Evolutionary conservation across 2,329 filamentous ascomycete genomes (phyloP).

Genomic region (Colletotrichum zoysiae): DNA sequence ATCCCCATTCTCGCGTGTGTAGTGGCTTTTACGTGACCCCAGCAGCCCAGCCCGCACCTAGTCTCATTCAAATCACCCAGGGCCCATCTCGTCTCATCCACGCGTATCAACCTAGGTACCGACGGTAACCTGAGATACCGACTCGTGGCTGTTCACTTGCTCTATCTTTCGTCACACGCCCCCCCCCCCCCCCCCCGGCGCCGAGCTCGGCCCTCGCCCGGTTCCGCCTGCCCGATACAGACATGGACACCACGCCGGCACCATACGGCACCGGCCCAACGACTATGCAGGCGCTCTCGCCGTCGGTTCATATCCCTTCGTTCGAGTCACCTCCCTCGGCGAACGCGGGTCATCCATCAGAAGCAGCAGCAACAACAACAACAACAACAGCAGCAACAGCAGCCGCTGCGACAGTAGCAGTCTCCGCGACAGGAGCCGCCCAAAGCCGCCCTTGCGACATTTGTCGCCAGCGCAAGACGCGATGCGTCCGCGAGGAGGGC

Average conservation of each 20-base stretch:
- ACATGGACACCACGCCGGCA: conserved; percentile 35
- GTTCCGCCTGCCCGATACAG: conserved; percentile 27
- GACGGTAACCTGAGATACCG: conserved; percentile 4
- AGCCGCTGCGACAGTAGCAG: not conserved
- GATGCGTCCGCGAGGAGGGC: conserved; percentile 73
- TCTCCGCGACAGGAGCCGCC: conserved; percentile 24
- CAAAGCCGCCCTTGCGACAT: conserved; percentile 69
- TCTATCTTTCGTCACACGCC: conserved; percentile 2
- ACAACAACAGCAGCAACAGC: conserved; percentile 7
- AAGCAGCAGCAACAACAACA: not conserved
- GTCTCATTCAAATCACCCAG: not conserved
- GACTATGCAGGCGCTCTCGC: conserved; percentile 20
- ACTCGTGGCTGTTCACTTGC: conserved; percentile 7
- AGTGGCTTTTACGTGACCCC: conserved; percentile 27
- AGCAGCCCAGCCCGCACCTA: conserved; percentile 12
- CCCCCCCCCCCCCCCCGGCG: not conserved
- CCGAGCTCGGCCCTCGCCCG: conserved; percentile 28
- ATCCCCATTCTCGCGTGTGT: conserved; percentile 14
- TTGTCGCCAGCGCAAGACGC: conserved; percentile 74
- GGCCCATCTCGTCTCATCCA: conserved; percentile 21
- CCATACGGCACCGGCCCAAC: conserved; percentile 27
- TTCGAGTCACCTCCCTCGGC: conserved; percentile 26
- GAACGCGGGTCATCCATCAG: conserved; percentile 1
- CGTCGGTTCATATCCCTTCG: conserved; percentile 15
- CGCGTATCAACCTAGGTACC: not conserved